Conservation (phyloP, 257 asterid species). For the Linaria vulgaris region DNA sequence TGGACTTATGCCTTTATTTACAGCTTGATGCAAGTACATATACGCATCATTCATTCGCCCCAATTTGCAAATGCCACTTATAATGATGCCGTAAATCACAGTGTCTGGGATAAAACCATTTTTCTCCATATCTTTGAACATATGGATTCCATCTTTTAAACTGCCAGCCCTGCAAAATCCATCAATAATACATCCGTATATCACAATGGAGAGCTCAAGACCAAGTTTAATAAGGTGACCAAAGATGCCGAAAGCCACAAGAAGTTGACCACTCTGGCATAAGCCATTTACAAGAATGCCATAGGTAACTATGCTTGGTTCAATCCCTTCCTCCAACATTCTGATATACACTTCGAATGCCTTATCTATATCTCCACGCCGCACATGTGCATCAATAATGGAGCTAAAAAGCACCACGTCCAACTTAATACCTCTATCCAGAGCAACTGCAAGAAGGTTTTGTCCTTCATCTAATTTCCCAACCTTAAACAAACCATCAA, state of each 20-base stretch:
- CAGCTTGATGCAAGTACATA: constrained; percentile 31
- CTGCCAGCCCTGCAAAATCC: constrained; percentile 35
- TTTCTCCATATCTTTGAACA: constrained; percentile 31
- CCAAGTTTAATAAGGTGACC: constrained; percentile 33
- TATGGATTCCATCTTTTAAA: constrained; percentile 29
- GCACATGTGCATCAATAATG: constrained; percentile 34
- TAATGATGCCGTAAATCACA: constrained; percentile 24
- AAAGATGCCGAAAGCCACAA: constrained; percentile 36
- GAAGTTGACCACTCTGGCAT: constrained; percentile 28
- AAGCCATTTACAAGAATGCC: constrained; percentile 41
- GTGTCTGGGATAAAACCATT: constrained; percentile 33
- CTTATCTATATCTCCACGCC: constrained; percentile 30
- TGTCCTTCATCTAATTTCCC: constrained; percentile 36
- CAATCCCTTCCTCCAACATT: constrained; percentile 41
- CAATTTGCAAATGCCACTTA: constrained; percentile 33
- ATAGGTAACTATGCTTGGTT: constrained; percentile 38
- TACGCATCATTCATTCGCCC: constrained; percentile 33
- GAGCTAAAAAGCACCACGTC: constrained; percentile 41
- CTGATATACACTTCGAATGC: constrained; percentile 31
- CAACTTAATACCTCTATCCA: constrained; percentile 35
- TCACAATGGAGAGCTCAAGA: constrained; percentile 28
- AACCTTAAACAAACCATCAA: constrained; percentile 44
- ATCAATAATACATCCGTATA: constrained; percentile 33
- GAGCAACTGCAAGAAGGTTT: constrained; percentile 33
- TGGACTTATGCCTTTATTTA: constrained; percentile 31